Evolutionary conservation across 2,329 filamentous ascomycete species (phyloP).

Genomic region (Colletotrichum lentis): DNA sequence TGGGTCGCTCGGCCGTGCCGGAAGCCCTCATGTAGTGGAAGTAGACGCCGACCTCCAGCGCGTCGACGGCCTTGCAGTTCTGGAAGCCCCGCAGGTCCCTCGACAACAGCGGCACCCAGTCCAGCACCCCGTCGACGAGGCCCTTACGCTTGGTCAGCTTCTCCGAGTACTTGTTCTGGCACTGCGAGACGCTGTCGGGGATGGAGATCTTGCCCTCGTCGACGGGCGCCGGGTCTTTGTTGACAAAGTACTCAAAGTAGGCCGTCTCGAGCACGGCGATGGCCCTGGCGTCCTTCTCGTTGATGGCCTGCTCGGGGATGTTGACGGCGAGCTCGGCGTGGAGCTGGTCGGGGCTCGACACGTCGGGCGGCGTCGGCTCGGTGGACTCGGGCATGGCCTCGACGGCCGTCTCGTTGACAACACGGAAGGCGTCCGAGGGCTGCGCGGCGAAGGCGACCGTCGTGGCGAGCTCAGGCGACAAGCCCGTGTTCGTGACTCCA

Average conservation of each 20-base stretch:
- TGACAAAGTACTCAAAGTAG: conserved; percentile 33
- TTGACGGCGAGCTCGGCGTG: conserved; percentile 24
- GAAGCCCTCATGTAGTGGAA: conserved; percentile 35
- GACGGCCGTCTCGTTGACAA: conserved; percentile 11
- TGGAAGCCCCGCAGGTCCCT: conserved; percentile 22
- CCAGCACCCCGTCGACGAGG: background rate
- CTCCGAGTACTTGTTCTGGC: conserved; percentile 6
- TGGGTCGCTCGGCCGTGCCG: conserved; percentile 1
- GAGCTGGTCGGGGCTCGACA: conserved; percentile 10
- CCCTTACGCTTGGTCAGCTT: background rate
- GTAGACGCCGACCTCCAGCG: conserved; percentile 27
- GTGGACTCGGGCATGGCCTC: conserved; percentile 23
- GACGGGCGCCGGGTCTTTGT: conserved; percentile 21
- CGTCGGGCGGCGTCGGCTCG: conserved; percentile 17
- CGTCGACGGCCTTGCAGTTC: conserved; percentile 19
- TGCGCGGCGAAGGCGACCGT: conserved; percentile 19
- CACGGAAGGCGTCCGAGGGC: conserved; percentile 22
- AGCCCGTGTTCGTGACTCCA: conserved; percentile 7
- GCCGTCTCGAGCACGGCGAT: conserved; percentile 33
- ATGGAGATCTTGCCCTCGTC: conserved; percentile 17
- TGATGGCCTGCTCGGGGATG: conserved; percentile 11
- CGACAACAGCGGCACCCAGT: conserved; percentile 20
- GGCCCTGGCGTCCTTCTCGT: conserved; percentile 8
- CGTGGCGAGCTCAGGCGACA: conserved; percentile 16
- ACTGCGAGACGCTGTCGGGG: conserved; percentile 5